Percentiles rank a stretch among this genome's conserved stretches.
phyloP scores from a whole-genome alignment of 345 rosid species.

The Eucalyptus leucophloia region DNA sequence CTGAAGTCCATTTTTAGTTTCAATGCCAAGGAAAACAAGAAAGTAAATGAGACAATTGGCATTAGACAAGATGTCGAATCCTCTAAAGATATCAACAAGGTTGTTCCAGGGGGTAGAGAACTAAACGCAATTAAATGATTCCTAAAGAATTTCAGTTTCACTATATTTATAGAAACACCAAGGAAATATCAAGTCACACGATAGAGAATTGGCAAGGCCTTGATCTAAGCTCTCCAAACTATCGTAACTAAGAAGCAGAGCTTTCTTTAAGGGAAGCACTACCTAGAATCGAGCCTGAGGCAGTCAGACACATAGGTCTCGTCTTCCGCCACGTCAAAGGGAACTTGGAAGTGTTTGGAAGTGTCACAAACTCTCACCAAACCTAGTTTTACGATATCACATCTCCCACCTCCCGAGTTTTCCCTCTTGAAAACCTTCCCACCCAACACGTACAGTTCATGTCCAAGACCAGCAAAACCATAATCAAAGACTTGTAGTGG shows the following conservation, averaged over 20 bases:
- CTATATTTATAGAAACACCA: not conserved
- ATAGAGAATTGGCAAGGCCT: not conserved
- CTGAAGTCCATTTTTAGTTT: not conserved
- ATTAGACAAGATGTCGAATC: not conserved
- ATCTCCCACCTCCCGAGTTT: slow-evolving; percentile 55
- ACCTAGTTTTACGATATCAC: slow-evolving; percentile 48
- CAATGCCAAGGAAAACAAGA: not conserved
- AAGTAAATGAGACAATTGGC: not conserved
- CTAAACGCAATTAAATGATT: not conserved
- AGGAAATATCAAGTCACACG: not conserved
- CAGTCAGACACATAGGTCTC: slow-evolving; percentile 42
- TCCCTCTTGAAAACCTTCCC: slow-evolving; percentile 87
- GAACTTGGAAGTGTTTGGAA: slow-evolving; percentile 21
- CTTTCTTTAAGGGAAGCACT: slow-evolving; percentile 64
- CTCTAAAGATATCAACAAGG: not conserved
- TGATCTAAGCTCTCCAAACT: not conserved
- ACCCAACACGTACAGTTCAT: slow-evolving; percentile 61
- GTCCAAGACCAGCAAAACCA: slow-evolving; percentile 53
- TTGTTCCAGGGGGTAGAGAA: not conserved
- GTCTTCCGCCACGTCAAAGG: slow-evolving; percentile 67
- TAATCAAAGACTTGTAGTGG: slow-evolving; percentile 66
- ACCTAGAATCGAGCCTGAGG: slow-evolving; percentile 58
- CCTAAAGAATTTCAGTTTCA: not conserved
- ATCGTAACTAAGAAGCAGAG: not conserved
- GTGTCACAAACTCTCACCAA: slow-evolving; percentile 68